Base-by-base conservation (phyloP, 345 rosid species). In the Bruguiera gymnorhiza region DNA sequence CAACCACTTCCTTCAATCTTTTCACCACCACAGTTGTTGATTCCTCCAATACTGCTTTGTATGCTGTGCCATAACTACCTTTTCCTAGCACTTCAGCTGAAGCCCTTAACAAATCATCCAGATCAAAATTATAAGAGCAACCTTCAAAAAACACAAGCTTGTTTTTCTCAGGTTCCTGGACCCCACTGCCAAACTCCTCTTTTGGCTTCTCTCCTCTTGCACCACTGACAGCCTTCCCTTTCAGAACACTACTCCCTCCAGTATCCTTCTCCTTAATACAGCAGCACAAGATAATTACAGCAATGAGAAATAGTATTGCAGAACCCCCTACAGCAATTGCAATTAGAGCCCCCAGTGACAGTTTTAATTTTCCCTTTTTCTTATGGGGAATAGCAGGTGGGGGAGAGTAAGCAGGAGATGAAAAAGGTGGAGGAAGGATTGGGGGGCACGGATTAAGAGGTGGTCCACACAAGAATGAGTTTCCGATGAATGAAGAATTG, bases 71-170 rank as follows among this genome's bases (percentile, higher is more conserved):
- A 67, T 79, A 88, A 21, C 89, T 87, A 50, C 98, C 98, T 65
- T 90, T 93, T 58, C 98, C 98, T 27, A 93, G 76, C 23, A 93
- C 93, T 76, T 93, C 98, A 32, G 97, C 98, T 0, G 98, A 90
- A 69, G 97, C 97, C 78, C 97, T 93, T 74, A 93, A 66, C 43
- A 93, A 77, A 75, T 93, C 96, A 75, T 93, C 97, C 11, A 93
- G 83, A 75, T 90, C 97, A 73, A 93, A 93, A 65, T 84, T 84
- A 63, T 87, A 90, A 1, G 82, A 79, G 68, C 88, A 86, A 6
- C 93, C 97, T 72, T 87, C 93, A 63, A 89, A 90, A 89, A 90
- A 93, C 58, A 87, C 90, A 54, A 93, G 86, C 83, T 85, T 90
- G 75, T 90, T 89, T 76, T 87, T 85, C 84, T 85, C 93, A 30